Conservation (phyloP, 2,329 filamentous ascomycete genomes). For the Claviceps maximensis region DNA sequence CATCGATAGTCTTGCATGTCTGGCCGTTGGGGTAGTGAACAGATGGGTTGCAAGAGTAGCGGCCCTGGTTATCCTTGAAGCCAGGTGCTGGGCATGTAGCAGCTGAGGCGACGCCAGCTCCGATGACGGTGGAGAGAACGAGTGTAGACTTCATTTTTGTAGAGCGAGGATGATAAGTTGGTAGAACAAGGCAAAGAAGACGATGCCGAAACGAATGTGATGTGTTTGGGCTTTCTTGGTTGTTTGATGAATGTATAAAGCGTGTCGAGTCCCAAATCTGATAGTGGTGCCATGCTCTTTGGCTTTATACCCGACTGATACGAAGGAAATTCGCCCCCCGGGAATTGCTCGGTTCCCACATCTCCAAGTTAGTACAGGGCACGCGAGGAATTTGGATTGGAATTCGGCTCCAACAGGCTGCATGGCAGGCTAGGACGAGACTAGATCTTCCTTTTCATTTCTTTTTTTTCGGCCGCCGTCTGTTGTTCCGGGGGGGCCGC, state of each 20-base stretch:
- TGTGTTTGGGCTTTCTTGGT: not conserved
- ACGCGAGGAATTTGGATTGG: not conserved
- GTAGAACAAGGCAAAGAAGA: too few species aligned
- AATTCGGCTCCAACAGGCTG: not conserved
- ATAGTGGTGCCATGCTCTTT: not conserved
- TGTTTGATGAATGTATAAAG: too few species aligned
- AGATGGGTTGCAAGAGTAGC: slow-evolving; percentile 9
- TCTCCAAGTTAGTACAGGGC: not conserved
- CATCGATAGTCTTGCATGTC: slow-evolving; percentile 3
- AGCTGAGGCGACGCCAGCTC: not conserved
- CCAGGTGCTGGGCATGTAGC: slow-evolving; percentile 7
- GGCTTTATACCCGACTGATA: not conserved
- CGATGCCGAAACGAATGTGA: not conserved
- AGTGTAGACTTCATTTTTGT: not conserved
- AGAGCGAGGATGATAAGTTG: not conserved
- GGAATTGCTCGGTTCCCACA: not conserved
- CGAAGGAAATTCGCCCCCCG: not conserved
- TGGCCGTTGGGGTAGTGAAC: slow-evolving; percentile 7
- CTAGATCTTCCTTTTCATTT: not conserved
- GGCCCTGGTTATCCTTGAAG: slow-evolving; percentile 4
- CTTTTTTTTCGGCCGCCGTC: not conserved
- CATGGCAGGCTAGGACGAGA: too few species aligned
- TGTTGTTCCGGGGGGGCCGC: too few species aligned
- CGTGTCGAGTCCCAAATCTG: too few species aligned
- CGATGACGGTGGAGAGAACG: not conserved